A percentile compares a stretch with the other conserved stretches of the same genome.
Conservation (phyloP, 2,329 filamentous ascomycete species). For the Aulographum hederae region DNA sequence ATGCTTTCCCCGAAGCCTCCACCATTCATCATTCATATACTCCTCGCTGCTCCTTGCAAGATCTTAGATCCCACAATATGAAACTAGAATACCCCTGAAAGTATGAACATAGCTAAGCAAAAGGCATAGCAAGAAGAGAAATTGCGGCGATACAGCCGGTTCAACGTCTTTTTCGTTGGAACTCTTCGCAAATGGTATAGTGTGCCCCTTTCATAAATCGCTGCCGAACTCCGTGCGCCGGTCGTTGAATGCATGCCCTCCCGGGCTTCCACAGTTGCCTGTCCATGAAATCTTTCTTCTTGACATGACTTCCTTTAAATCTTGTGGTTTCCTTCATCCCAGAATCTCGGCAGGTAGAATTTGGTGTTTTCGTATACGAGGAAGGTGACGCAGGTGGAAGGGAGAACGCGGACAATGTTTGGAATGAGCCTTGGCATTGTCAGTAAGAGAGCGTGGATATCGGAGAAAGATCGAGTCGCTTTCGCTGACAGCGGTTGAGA, state of each 20-base stretch:
- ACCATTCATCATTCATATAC: no score
- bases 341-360: conserved; percentile 39
- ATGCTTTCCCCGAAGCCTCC: no score
- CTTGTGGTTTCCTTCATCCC: conserved; percentile 6
- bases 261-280: neutral
- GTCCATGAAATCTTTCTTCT: neutral
- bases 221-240: neutral
- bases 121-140: no score
- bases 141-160: no score
- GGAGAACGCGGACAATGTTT: conserved; percentile 77
- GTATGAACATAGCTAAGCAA: no score
- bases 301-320: neutral
- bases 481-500: conserved; percentile 3
- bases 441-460: conserved; percentile 1
- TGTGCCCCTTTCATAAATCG: neutral
- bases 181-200: neutral
- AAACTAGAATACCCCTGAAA: no score
- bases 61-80: no score
- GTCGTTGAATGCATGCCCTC: neutral
- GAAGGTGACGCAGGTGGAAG: conserved; percentile 92
- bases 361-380: conserved; percentile 91
- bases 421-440: conserved; percentile 41
- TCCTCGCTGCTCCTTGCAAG: no score
- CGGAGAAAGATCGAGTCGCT: conserved; percentile 2
- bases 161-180: neutral